Evolutionary conservation across 768 basidiomycete genomes (phyloP), one percentile per base, ranked within the genome.

Genomic region (Zangia roseola): DNA sequence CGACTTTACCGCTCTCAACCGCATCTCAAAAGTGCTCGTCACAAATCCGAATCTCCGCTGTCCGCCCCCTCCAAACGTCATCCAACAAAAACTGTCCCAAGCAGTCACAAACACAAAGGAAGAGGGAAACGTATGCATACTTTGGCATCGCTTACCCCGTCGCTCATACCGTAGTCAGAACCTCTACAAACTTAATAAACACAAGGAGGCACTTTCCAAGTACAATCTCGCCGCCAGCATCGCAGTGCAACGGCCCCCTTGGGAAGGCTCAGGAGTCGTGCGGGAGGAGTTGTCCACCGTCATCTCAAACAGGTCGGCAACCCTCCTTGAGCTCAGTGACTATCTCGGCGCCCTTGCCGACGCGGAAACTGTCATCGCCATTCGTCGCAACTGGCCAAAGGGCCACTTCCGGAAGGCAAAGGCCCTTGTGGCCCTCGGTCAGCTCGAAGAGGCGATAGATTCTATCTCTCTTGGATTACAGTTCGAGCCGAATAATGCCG

Each of bases 371-470:
- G 93, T 97, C 61, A 86, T 97, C 35, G 69, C 80, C 54, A 71
- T 97, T 43, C 88, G 92, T 61, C 76, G 84, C 47, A 84, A 83
- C 38, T 98, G 95, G 94, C 82, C 88, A 59, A 99, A 98, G 63
- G 97, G 94, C 0, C 91, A 97, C 68, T 97, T 97, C 76, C 79
- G 97, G 50, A 94, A 89, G 63, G 89, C 91, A 2, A 92, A 91
- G 64, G 92, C 95, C 0, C 73, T 99, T 36, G 72, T 89, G 2
- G 91, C 80, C 19, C 74, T 99, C 42, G 77, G 76, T 4, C 70
- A 75, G 38, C 69, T 81, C 47, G 70, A 83, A 36, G 94, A 95
- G 36, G 94, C 94, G 9, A 80, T 81, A 55, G 88, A 92, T 39
- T 84, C 94, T 2, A 71, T 95, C 50, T 77, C 81, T 55, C 76